Percentiles rank a stretch among this genome's conserved stretches.
Evolutionary conservation across 75 land plant species (phyloP).

Genomic region (Cunninghamia lanceolata): DNA sequence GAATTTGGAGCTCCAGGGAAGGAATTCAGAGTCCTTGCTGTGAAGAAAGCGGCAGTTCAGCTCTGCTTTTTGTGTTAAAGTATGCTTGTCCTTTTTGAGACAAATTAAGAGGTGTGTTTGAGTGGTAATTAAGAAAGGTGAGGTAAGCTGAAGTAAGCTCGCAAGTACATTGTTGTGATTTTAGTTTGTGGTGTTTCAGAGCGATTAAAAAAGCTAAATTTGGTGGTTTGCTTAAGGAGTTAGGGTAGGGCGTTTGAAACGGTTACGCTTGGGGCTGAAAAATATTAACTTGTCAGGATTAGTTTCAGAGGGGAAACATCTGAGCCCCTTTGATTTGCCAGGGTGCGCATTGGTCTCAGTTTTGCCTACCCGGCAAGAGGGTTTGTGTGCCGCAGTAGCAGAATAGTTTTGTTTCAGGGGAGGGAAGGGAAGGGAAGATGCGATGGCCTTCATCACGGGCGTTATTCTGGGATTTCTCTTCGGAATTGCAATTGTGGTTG

Average conservation of each 20-base stretch:
- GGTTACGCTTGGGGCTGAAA: background rate
- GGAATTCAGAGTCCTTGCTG: background rate
- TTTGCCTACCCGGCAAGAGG: background rate
- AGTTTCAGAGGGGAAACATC: background rate
- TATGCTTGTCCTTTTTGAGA: background rate
- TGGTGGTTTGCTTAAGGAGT: background rate
- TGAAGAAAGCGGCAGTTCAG: background rate
- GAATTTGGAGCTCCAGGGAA: background rate
- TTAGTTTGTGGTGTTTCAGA: background rate
- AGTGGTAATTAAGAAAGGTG: background rate
- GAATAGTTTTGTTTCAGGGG: background rate
- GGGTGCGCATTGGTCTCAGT: background rate
- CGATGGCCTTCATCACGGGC: constrained; percentile 61
- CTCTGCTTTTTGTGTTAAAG: background rate
- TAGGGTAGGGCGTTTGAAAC: no score
- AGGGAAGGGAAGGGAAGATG: constrained; percentile 11
- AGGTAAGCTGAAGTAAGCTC: background rate
- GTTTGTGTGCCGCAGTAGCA: background rate
- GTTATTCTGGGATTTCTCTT: constrained; percentile 47
- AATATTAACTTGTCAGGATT: background rate
- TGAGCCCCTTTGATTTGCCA: no score
- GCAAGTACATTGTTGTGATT: background rate
- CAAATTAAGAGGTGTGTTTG: background rate
- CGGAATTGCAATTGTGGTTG: constrained; percentile 58
- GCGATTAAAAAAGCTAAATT: background rate